Conservation (phyloP, 371 early-diverging fungal genomes). For the Zancudomyces culisetae region DNA sequence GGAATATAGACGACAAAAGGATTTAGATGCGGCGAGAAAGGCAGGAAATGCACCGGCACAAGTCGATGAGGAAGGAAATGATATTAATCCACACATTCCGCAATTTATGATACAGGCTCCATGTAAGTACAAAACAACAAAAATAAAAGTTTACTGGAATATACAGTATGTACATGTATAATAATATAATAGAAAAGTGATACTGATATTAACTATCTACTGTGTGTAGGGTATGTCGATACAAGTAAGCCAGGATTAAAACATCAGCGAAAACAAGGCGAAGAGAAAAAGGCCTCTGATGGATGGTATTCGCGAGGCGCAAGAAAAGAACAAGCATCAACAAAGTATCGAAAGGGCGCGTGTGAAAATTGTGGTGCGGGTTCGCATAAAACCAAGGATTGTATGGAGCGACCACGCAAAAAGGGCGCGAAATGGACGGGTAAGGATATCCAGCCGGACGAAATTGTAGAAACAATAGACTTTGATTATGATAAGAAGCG, state of each 20-base stretch:
- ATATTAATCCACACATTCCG: slow-evolving; percentile 98
- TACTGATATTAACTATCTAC: neutral
- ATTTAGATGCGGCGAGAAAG: slow-evolving; percentile 73
- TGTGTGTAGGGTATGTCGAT: slow-evolving; percentile 58
- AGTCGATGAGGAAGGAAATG: slow-evolving; percentile 73
- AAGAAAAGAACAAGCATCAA: slow-evolving; percentile 28
- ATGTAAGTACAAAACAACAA: slow-evolving; percentile 27
- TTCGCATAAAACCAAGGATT: slow-evolving; percentile 82
- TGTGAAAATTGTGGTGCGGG: slow-evolving; percentile 94
- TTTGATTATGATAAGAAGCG: slow-evolving; percentile 86
- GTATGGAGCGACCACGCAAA: slow-evolving; percentile 83
- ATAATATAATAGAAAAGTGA: neutral
- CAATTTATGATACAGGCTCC: slow-evolving; percentile 90
- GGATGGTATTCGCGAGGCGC: slow-evolving; percentile 74
- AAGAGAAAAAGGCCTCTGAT: slow-evolving; percentile 8
- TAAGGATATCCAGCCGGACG: slow-evolving; percentile 57
- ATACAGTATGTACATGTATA: neutral
- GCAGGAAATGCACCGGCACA: slow-evolving; percentile 83
- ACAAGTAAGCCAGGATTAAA: slow-evolving; percentile 69
- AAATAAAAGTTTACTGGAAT: neutral
- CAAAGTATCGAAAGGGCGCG: slow-evolving; percentile 59
- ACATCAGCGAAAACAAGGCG: slow-evolving; percentile 55
- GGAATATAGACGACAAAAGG: slow-evolving; percentile 68
- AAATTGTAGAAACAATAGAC: slow-evolving; percentile 56
- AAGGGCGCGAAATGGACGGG: slow-evolving; percentile 78